Percentiles rank a stretch among this genome's conserved stretches.
phyloP scores from a whole-genome alignment of 805 yeast species.

The Jamesozyma hellenica region DNA sequence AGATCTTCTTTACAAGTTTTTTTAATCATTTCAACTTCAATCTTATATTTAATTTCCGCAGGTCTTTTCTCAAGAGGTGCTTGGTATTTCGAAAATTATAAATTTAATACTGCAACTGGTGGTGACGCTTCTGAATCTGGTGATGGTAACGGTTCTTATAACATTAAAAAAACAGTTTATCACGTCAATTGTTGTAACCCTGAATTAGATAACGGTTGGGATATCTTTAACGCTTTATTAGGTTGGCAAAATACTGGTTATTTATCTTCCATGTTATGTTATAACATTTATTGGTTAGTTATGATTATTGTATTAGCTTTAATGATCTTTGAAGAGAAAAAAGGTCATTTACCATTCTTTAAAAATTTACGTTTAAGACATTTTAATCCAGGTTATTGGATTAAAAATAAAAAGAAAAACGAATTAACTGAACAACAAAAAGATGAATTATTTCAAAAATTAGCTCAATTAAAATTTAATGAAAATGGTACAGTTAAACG shows the following conservation, averaged over 20 bases:
- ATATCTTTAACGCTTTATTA: conserved; percentile 82
- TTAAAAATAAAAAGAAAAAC: conserved; percentile 56
- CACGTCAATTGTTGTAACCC: conserved; percentile 98
- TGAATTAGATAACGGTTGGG: conserved; percentile 89
- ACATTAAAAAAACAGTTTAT: conserved; percentile 73
- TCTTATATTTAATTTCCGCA: conserved; percentile 80
- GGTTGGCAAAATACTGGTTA: conserved; percentile 99
- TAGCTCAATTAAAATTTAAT: conserved; percentile 32
- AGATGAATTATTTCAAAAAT: conserved; percentile 40
- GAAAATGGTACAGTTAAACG: conserved; percentile 26
- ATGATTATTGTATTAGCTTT: conserved; percentile 45
- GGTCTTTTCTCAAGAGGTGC: conserved; percentile 90
- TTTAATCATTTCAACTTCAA: conserved; percentile 77
- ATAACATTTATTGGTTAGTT: conserved; percentile 80
- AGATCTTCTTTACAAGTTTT: conserved; percentile 76
- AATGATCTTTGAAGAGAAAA: conserved; percentile 76
- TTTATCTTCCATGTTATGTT: conserved; percentile 80
- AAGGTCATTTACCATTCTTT: conserved; percentile 68
- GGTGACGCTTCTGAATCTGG: conserved; percentile 94
- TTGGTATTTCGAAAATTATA: conserved; percentile 75
- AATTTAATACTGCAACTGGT: conserved; percentile 59
- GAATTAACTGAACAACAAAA: conserved; percentile 46
- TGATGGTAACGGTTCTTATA: conserved; percentile 90
- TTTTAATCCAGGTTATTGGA: conserved; percentile 63
- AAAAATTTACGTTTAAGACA: conserved; percentile 39